These are phyloP conservation scores for Babesia sp. DNA, from an alignment of 169 alveolate species.

Conservation along the genomic window DNA sequence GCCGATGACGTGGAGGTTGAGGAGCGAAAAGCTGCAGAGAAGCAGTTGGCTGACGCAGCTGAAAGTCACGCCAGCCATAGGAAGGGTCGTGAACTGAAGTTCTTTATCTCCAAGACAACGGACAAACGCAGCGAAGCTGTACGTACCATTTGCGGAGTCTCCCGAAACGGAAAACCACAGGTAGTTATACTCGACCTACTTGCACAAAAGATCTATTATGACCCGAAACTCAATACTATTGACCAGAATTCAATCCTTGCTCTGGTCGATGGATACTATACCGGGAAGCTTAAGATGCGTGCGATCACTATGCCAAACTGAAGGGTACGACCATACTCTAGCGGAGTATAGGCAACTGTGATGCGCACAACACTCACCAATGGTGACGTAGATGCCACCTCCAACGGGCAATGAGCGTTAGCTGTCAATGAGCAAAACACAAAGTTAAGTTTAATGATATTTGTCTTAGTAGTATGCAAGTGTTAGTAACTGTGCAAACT, in stretches of 20 bases:
- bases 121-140: slow-evolving; percentile 50
- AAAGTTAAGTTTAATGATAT: no score
- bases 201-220: slow-evolving; percentile 37
- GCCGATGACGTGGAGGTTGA: slow-evolving; percentile 38
- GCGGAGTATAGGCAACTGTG: no score
- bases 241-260: slow-evolving; percentile 31
- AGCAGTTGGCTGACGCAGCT: slow-evolving; percentile 46
- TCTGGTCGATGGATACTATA: slow-evolving; percentile 46
- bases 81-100: slow-evolving; percentile 51
- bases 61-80: slow-evolving; percentile 28
- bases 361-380: no score
- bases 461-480: no score
- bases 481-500: no score
- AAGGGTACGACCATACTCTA: no score
- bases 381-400: no score
- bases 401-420: no score
- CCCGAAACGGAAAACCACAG: neutral
- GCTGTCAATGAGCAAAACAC: no score
- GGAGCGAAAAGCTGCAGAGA: slow-evolving; percentile 22
- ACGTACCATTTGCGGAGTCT: slow-evolving; percentile 35
- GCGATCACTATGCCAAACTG: neutral
- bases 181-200: slow-evolving; percentile 47
- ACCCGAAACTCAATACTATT: slow-evolving; percentile 31
- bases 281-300: neutral
- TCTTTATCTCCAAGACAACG: slow-evolving; percentile 34